A percentile compares a stretch with the other conserved stretches of the same genome.
Evolutionary conservation across 202 grass and related monocot species (phyloP).

Genomic region (Zizania palustris): DNA sequence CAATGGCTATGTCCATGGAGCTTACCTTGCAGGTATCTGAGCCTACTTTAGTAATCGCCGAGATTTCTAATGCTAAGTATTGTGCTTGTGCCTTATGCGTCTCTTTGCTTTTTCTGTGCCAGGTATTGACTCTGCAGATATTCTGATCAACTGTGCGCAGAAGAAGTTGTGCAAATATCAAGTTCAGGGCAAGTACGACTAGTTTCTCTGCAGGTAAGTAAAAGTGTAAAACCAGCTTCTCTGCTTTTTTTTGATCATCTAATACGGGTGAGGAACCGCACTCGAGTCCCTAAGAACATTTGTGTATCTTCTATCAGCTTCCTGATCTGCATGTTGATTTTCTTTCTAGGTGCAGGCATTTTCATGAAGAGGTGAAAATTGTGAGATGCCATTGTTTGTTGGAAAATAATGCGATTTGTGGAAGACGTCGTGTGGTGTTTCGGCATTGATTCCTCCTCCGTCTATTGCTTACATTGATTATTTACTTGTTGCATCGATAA

Average conservation of each 20-base stretch:
- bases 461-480: too few species aligned
- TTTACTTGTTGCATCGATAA: too few species aligned
- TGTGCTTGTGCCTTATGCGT: too few species aligned
- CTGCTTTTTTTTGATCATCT: too few species aligned
- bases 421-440: not conserved
- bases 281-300: too few species aligned
- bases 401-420: not conserved
- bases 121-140: slow-evolving; percentile 41
- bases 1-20: slow-evolving; percentile 68
- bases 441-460: not conserved
- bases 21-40: slow-evolving; percentile 54
- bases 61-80: too few species aligned
- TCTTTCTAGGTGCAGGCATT: not conserved
- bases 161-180: slow-evolving; percentile 36
- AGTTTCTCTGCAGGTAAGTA: not conserved
- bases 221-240: too few species aligned
- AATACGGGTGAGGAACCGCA: too few species aligned
- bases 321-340: not conserved
- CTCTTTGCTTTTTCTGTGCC: not conserved
- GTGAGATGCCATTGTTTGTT: not conserved
- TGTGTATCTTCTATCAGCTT: too few species aligned
- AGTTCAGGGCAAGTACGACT: slow-evolving; percentile 10
- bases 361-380: too few species aligned
- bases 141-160: slow-evolving; percentile 38
- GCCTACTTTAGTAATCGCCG: too few species aligned